Base-by-base conservation (phyloP, 345 rosid genomes). In the Gossypium bickii region DNA sequence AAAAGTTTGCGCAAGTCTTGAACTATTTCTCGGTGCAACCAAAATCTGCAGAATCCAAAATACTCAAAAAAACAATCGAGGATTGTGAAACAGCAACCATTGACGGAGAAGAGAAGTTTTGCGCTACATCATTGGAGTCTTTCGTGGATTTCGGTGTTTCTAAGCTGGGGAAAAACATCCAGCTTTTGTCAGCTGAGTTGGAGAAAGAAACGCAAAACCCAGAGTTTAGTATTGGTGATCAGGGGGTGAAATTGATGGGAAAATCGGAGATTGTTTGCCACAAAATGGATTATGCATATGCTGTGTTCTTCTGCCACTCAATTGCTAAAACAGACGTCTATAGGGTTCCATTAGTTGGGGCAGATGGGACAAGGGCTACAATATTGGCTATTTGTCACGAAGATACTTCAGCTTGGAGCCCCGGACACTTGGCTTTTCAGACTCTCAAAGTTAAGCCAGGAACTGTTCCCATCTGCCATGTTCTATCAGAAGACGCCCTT, bases 41-140 rank as follows among this genome's bases (percentile, higher is more conserved):
- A 0, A 49, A 44, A 18, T 72, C 75, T 0, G 17, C 2, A 2
- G 75, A 57, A 41, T 65, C 75, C 4, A 72, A 41, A 1, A 7
- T 16, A 22, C 58, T 72, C 18, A 72, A 72, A 13, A 18, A 25
- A 25, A 72, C 41, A 1, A 22, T 72, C 44, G 52, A 7, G 22
- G 44, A 41, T 7, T 72, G 75, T 2, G 75, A 72, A 51, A 57
- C 29, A 57, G 20, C 55, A 2, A 13, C 55, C 17, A 56, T 72
- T 12, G n/a, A 43, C 41, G 55, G 66, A 2, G 66, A 72, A 41
- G 20, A 20, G 20, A 72, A 18, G 65, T 43, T 2, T 9, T 72
- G 55, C 47, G 38, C 75, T 43, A 71, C 64, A 55, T 72, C 55
- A 1, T 57, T 72, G 6, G 75, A 57, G 34, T 72, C 66, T 8